Evolutionary conservation across 345 rosid genomes (phyloP).

Genomic region (Brassica nigra): DNA sequence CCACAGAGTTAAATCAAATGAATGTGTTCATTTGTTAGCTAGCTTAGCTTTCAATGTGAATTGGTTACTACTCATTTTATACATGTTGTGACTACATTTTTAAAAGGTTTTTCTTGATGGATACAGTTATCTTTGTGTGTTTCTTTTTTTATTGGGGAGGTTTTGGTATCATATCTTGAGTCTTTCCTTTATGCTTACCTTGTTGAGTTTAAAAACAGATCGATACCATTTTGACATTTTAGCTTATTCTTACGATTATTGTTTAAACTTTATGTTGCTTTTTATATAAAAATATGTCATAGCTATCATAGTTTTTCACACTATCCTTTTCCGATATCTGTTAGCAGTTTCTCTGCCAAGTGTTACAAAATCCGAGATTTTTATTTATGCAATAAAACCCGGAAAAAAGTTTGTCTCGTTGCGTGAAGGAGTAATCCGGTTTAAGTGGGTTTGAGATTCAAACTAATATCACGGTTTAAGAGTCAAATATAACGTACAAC

Average conservation of each 20-base stretch:
- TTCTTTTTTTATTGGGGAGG: not conserved
- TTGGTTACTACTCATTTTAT: not conserved
- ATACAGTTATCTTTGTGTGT: not conserved
- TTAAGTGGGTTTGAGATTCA: constrained; percentile 2
- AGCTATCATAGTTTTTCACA: constrained; percentile 11
- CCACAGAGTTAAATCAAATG: constrained; percentile 20
- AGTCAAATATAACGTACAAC: not conserved
- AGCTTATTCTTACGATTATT: constrained; percentile 15
- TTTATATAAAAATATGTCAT: not conserved
- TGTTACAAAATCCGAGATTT: constrained; percentile 31
- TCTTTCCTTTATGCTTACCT: constrained; percentile 36
- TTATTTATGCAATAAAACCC: constrained; percentile 29
- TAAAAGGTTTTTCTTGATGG: not conserved
- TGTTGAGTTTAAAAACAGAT: constrained; percentile 39
- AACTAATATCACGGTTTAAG: not conserved
- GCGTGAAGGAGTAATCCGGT: constrained; percentile 33
- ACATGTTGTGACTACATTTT: not conserved
- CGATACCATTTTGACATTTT: constrained; percentile 29
- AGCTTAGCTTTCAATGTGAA: not conserved
- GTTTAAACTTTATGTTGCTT: constrained; percentile 15
- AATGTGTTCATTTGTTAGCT: not conserved
- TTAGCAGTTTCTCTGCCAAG: constrained; percentile 2
- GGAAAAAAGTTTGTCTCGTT: constrained; percentile 33
- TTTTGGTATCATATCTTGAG: constrained; percentile 33
- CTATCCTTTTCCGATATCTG: constrained; percentile 19